These are phyloP conservation scores for Pleurostoma richardsiae DNA, from an alignment of 2,329 filamentous ascomycete species.

Conservation along the genomic window DNA sequence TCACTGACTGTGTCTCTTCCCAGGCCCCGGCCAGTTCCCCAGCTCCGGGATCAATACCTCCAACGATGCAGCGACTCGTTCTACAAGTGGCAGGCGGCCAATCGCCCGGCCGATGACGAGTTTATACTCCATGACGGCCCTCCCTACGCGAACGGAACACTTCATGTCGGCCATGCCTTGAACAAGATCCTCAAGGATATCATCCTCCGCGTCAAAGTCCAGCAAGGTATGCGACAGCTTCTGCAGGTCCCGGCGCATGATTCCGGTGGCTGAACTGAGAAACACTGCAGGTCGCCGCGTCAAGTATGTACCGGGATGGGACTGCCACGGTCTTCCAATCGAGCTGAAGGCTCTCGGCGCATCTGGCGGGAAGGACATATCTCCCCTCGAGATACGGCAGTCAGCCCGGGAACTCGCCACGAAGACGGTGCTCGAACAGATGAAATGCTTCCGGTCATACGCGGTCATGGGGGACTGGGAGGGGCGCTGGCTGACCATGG, in stretches of 20 bases:
- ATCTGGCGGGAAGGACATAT: slow-evolving; percentile 34
- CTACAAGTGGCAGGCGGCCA: slow-evolving; percentile 76
- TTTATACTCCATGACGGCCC: slow-evolving; percentile 94
- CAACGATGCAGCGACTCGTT: slow-evolving; percentile 78
- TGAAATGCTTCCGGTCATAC: slow-evolving; percentile 66
- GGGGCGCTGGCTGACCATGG: slow-evolving; percentile 73
- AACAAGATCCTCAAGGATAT: slow-evolving; percentile 98
- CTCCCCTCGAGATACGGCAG: slow-evolving; percentile 54
- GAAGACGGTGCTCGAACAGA: slow-evolving; percentile 67
- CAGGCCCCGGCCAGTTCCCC: slow-evolving; percentile 47
- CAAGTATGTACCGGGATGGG: slow-evolving; percentile 88
- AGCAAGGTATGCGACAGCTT: slow-evolving; percentile 45
- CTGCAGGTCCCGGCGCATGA: too few species aligned
- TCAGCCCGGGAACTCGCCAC: slow-evolving; percentile 62
- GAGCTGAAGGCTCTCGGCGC: slow-evolving; percentile 86
- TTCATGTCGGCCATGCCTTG: slow-evolving; percentile 90
- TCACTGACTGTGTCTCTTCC: not conserved
- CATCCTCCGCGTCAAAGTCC: slow-evolving; percentile 75
- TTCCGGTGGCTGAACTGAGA: too few species aligned
- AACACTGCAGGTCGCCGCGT: slow-evolving; percentile 53
- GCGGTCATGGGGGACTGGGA: slow-evolving; percentile 81
- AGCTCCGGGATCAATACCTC: slow-evolving; percentile 55
- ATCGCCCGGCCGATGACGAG: slow-evolving; percentile 45
- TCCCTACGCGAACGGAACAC: slow-evolving; percentile 87
- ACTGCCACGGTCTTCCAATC: slow-evolving; percentile 95